Percentiles rank a stretch among this genome's conserved stretches.
phyloP scores from a whole-genome alignment of 176 grass and related monocot species.

The Raddia distichophylla region DNA sequence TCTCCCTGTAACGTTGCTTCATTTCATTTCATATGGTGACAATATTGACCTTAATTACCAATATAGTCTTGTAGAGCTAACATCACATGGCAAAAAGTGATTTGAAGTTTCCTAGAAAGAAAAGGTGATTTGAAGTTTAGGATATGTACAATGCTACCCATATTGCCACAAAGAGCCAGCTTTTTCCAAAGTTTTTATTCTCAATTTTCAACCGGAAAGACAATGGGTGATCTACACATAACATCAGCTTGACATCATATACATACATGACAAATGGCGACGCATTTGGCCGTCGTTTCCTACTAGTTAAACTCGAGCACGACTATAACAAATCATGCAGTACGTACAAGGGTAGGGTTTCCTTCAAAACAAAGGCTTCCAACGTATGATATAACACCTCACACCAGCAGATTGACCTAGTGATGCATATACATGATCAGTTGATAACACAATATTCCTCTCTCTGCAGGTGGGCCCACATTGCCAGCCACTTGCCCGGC shows the following conservation, averaged over 20 bases:
- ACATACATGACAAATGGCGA: conserved; percentile 20
- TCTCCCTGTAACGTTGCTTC: conserved; percentile 14
- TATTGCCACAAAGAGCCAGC: not conserved
- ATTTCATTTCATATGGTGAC: conserved; percentile 18
- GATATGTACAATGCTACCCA: not conserved
- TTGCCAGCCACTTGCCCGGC: conserved; percentile 93
- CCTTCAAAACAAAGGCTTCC: conserved; percentile 46
- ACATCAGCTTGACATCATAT: conserved; percentile 32
- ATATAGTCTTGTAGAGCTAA: not conserved
- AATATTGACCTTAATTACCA: conserved; percentile 3
- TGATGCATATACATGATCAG: conserved; percentile 33
- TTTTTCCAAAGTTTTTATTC: conserved; percentile 9
- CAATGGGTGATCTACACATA: conserved; percentile 6
- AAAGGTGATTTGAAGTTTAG: conserved; percentile 36
- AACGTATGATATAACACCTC: not conserved
- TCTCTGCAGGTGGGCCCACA: conserved; percentile 90
- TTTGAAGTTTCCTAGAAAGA: conserved; percentile 24
- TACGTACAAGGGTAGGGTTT: conserved; percentile 2
- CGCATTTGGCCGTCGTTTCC: conserved; percentile 37
- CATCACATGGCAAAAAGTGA: conserved; percentile 26
- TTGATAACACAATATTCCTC: not conserved
- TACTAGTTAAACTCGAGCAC: conserved; percentile 46
- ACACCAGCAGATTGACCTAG: not conserved
- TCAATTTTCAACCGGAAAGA: not conserved
- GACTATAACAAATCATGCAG: conserved; percentile 46